phyloP scores from a whole-genome alignment of 2,329 filamentous ascomycete genomes.

The Ceratocystis variospora region DNA sequence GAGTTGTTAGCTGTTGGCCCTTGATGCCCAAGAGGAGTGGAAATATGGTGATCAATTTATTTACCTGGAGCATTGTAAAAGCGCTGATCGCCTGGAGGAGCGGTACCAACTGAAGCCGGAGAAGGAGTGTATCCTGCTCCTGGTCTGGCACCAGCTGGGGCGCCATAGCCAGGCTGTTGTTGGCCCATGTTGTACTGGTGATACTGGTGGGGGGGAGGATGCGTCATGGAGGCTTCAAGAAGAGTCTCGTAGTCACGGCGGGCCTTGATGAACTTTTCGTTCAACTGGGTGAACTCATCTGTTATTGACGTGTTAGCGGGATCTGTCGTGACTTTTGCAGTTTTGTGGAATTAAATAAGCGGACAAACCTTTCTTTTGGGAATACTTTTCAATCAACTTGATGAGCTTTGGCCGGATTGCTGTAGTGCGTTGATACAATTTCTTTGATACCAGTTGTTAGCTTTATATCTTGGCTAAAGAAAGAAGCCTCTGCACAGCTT shows the following conservation, averaged over 20 bases:
- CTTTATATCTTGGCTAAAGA: not conserved
- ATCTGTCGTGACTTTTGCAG: not conserved
- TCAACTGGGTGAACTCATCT: constrained; percentile 98
- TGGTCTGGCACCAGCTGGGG: constrained; percentile 18
- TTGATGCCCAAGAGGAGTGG: not conserved
- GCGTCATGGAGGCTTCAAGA: constrained; percentile 92
- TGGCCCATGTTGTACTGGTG: constrained; percentile 51
- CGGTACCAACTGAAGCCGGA: constrained; percentile 54
- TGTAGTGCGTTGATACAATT: constrained; percentile 81
- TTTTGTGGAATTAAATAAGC: not conserved
- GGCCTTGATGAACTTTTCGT: constrained; percentile 99
- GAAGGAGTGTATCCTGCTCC: constrained; percentile 22
- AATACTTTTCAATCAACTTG: constrained; percentile 96
- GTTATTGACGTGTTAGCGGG: constrained; percentile 17
- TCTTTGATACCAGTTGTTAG: constrained; percentile 29
- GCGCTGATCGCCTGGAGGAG: constrained; percentile 30
- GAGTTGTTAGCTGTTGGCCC: not conserved
- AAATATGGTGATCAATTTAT: not conserved
- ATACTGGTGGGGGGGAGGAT: constrained; percentile 62
- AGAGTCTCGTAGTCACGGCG: constrained; percentile 90
- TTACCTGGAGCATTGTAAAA: constrained; percentile 18
- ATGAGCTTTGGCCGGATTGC: constrained; percentile 94
- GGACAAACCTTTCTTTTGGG: constrained; percentile 80
- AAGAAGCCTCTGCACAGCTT: not conserved
- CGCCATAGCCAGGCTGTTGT: constrained; percentile 34